These are phyloP conservation scores for Phaseolus lunatus DNA, from an alignment of 306 rosid species.

Conservation along the genomic window DNA sequence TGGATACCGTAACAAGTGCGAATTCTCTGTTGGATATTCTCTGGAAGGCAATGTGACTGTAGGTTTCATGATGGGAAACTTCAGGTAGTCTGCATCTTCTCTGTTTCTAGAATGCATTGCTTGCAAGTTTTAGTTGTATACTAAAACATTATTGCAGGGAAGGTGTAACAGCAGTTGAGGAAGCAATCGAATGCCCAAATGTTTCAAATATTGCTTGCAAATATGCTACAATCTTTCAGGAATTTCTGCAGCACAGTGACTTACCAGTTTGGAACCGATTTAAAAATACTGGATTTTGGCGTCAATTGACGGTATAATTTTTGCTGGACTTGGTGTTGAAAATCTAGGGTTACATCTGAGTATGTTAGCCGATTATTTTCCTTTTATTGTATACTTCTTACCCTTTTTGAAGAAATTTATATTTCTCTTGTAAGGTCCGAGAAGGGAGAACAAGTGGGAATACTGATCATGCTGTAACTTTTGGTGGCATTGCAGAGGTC, in stretches of 20 bases:
- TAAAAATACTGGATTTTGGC: constrained; percentile 94
- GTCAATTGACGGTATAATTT: constrained; percentile 83
- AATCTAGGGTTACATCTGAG: constrained; percentile 19
- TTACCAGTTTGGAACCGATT: constrained; percentile 95
- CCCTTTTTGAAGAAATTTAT: constrained; percentile 27
- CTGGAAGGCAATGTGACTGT: constrained; percentile 79
- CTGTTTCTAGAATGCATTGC: constrained; percentile 43
- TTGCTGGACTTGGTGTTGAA: constrained; percentile 30
- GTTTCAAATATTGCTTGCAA: constrained; percentile 76
- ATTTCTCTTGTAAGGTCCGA: constrained; percentile 70
- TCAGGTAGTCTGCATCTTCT: constrained; percentile 65
- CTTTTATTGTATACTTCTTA: constrained; percentile 15
- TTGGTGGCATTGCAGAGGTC: constrained; percentile 74
- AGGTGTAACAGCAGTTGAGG: constrained; percentile 97
- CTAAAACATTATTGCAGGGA: constrained; percentile 71
- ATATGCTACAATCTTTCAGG: constrained; percentile 87
- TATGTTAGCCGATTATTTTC: constrained; percentile 1
- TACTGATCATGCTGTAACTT: constrained; percentile 57
- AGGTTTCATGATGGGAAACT: constrained; percentile 97
- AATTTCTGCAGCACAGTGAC: constrained; percentile 75
- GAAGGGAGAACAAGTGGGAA: constrained; percentile 80
- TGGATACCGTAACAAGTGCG: constrained; percentile 96
- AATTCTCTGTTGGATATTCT: constrained; percentile 93
- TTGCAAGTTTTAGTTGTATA: constrained; percentile 37
- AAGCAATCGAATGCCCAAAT: constrained; percentile 88